These are phyloP conservation scores for Mucor saturninus DNA, from an alignment of 371 early-diverging fungal genomes.

Conservation along the genomic window DNA sequence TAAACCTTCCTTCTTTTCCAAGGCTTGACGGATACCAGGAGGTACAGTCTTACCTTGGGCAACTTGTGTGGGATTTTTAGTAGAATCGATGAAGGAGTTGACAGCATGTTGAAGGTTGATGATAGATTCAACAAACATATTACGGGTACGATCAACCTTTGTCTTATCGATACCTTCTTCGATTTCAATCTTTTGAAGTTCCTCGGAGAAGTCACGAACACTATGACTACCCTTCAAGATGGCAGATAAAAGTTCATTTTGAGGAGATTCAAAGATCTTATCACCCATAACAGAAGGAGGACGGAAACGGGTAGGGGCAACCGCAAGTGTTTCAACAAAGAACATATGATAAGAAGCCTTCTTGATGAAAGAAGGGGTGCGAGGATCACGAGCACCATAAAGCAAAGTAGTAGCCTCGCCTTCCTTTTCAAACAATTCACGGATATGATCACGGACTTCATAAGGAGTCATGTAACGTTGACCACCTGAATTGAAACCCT, in stretches of 20 bases:
- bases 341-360: conserved; percentile 82
- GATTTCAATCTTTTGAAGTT: conserved; percentile 39
- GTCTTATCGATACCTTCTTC: conserved; percentile 46
- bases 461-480: conserved; percentile 77
- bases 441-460: conserved; percentile 80
- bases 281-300: conserved; percentile 93
- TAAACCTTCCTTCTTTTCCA: conserved; percentile 99
- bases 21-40: conserved; percentile 93
- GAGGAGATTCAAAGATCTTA: conserved; percentile 92
- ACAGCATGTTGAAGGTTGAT: conserved; percentile 88
- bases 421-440: conserved; percentile 80
- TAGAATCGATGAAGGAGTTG: conserved; percentile 92
- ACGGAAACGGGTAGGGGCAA: conserved; percentile 96
- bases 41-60: conserved; percentile 65
- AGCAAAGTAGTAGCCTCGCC: conserved; percentile 73
- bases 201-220: conserved; percentile 66
- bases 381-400: conserved; percentile 75
- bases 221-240: conserved; percentile 84
- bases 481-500: conserved; percentile 41
- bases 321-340: conserved; percentile 94
- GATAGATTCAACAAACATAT: conserved; percentile 73
- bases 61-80: conserved; percentile 72
- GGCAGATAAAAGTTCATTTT: conserved; percentile 85
- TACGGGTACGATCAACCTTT: conserved; percentile 45
- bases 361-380: conserved; percentile 45